Percentiles rank a stretch among this genome's conserved stretches.
Evolutionary conservation across 2,329 filamentous ascomycete species (phyloP).

Genomic region (Ceratocystiopsis brevicomis): DNA sequence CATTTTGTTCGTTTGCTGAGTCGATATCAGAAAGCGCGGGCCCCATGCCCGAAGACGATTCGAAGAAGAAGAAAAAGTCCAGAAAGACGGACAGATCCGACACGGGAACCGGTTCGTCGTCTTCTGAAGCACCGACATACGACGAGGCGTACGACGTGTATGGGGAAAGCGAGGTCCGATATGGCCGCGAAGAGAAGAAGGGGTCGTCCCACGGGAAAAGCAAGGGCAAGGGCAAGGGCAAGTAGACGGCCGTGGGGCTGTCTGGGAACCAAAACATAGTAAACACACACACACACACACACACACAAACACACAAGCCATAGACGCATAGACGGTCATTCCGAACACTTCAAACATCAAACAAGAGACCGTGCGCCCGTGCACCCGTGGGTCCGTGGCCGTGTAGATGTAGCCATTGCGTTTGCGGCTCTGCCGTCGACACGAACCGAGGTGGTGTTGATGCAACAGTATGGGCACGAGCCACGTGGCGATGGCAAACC

Average conservation of each 20-base stretch:
- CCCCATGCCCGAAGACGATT: slow-evolving; percentile 6
- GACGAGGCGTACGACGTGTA: background rate
- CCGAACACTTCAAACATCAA: no score
- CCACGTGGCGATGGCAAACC: no score
- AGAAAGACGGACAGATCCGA: background rate
- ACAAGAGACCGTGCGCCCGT: background rate
- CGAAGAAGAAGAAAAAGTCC: slow-evolving; percentile 6
- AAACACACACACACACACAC: background rate
- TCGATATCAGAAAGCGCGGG: slow-evolving; percentile 5
- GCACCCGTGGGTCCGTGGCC: no score
- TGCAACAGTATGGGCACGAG: no score
- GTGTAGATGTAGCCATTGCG: background rate
- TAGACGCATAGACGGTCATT: no score
- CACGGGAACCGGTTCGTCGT: background rate
- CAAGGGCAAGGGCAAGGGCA: background rate
- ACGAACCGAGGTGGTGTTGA: no score
- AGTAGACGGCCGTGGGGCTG: background rate
- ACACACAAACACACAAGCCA: background rate
- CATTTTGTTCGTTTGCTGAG: background rate
- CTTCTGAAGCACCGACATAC: background rate
- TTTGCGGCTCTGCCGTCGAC: no score
- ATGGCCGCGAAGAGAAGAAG: background rate
- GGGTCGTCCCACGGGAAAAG: slow-evolving; percentile 1
- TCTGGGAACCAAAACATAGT: background rate
- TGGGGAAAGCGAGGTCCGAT: background rate